Conservation (phyloP, 1,284 basidiomycete genomes). For the Apiotrichum siamense region DNA sequence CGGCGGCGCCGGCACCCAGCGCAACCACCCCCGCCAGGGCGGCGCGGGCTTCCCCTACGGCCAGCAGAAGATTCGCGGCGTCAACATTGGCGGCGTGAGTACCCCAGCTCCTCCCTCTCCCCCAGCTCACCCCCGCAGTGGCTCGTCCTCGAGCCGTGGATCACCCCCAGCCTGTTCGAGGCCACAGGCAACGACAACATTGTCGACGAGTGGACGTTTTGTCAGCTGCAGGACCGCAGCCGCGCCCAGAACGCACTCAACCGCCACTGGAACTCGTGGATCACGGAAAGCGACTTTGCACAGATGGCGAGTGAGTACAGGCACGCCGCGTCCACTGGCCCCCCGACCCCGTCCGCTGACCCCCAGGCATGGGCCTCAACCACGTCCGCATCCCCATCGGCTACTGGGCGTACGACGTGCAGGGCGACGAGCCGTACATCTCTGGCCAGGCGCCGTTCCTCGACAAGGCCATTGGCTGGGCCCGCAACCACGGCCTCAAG, state of each 20-base stretch:
- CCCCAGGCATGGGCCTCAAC: constrained; percentile 58
- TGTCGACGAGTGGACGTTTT: constrained; percentile 78
- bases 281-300: constrained; percentile 78
- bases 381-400: constrained; percentile 75
- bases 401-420: constrained; percentile 80
- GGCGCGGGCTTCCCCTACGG: constrained; percentile 32
- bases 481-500: constrained; percentile 65
- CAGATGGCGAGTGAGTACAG: constrained; percentile 59
- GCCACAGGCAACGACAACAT: constrained; percentile 61
- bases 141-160: constrained; percentile 44
- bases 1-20: background rate
- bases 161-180: constrained; percentile 74
- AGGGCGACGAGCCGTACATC: constrained; percentile 64
- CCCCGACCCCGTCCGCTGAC: background rate
- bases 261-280: constrained; percentile 48
- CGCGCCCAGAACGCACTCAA: constrained; percentile 28
- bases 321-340: background rate
- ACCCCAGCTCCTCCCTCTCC: background rate
- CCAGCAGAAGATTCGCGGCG: constrained; percentile 42
- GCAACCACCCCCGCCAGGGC: background rate
- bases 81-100: constrained; percentile 47
- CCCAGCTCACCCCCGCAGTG: constrained; percentile 14
- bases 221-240: constrained; percentile 41
- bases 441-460: constrained; percentile 47
- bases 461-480: constrained; percentile 67